Evolutionary conservation across 2,329 filamentous ascomycete species (phyloP), one percentile per base, ranked within the genome.

Genomic region (Colletotrichum musae): DNA sequence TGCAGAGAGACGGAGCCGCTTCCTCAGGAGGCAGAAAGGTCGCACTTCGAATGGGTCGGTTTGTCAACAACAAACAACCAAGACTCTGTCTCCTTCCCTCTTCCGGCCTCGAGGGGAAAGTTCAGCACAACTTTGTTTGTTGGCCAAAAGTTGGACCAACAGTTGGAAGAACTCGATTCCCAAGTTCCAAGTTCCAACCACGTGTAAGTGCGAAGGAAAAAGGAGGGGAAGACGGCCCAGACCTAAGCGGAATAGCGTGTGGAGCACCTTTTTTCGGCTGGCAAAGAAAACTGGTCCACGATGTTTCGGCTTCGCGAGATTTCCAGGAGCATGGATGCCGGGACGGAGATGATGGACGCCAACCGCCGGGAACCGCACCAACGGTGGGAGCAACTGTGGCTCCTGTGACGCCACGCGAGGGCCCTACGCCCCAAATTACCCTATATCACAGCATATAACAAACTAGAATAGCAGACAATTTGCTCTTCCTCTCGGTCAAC

Each of bases 281-380:
- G 51, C 18, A 24, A 21, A 28, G 26, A 61, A 32, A 61, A 26
- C 21, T 12, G 51, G 60, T 26, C 51, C 26, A 41, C 52, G 60
- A 63, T 48, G 60, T 65, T 41, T 66, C 39, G 62, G 15, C 45
- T 56, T 61, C 50, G 62, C 62, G 62, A 60, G 56, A 69, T 57
- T 53, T 69, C 62, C 66, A 69, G 56, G 62, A 60, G 45, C 21
- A 39, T 16, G 61, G 66, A 41, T 24, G n/a, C 21, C 36, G 54
- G 41, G 13, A 47, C 62, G 66, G 62, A 52, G 48, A 69, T 64
- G 50, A 59, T 56, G 41, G 50, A 18, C 21, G 36, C 47, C 51
- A 43, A 36, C 32, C 32, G 32, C 32, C 43, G 48, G 61, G 56
- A 51, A 9, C 6, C 32, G 32, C 21, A 39, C 21, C 18, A 21